Evolutionary conservation across 768 basidiomycete genomes (phyloP), one percentile per base, ranked within the genome.

Genomic region (Dioszegia hungarica): DNA sequence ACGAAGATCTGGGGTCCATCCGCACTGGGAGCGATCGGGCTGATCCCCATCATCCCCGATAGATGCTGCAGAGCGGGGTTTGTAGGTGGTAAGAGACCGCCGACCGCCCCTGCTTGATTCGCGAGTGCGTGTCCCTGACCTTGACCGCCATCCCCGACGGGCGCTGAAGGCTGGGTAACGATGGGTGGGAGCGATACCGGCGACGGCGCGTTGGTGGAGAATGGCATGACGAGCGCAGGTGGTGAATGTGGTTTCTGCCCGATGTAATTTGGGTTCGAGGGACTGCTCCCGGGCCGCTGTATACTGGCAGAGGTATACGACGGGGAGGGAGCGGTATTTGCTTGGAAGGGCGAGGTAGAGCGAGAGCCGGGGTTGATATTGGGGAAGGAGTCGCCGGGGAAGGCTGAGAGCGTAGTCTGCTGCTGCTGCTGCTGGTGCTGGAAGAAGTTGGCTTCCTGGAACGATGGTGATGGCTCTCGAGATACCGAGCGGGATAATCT

Each of bases 41-140:
- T 72, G 54, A 72, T 67, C 12, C 70, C 70, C 22, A 63, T 63
- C 70, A 72, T 72, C 6, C 70, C 70, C 11, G 70, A 63, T 28
- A 70, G 33, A 31, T 60, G 58, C 29, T 66, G 62, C 19, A 72
- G 50, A 3, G 61, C 62, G 0, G 70, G 70, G 58, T 72, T 69
- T 8, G 63, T 55, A 12, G 70, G 70, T 20, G 70, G 70, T 10
- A 64, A 27, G 12, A 72, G 43, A 27, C 58, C 55, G 17, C 64
- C 61, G 47, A 58, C 46, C 1, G 33, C 39, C 2, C 52, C 59
- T 8, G 27, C 22, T 15, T 47, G 54, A 34, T 29, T 31, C 11
- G 31, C 31, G 11, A 41, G 57, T n/a, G 63, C 39, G 24, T 54
- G 54, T 39, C 64, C 58, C 37, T 59, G 48, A 14, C 39, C 55